Conservation (phyloP, 2,329 filamentous ascomycete genomes). For the Microcyclosporella mali region DNA sequence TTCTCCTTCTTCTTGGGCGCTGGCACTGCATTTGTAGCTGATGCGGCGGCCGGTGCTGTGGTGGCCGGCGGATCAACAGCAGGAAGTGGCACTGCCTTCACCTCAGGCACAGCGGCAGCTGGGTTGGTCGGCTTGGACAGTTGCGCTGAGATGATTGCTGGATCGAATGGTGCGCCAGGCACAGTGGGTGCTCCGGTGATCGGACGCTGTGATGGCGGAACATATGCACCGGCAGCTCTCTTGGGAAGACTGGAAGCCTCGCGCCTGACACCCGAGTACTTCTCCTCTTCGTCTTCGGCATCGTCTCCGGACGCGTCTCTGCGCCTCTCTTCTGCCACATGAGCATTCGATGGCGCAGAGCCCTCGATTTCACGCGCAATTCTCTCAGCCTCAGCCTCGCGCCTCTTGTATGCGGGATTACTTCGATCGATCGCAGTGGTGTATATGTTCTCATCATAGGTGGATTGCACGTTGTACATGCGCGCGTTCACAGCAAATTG, state of each 20-base stretch:
- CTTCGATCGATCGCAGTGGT: conserved; percentile 83
- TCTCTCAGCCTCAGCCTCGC: conserved; percentile 69
- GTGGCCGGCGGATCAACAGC: conserved; percentile 1
- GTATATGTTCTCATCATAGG: conserved; percentile 92
- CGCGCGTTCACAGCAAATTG: conserved; percentile 88
- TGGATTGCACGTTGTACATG: conserved; percentile 79
- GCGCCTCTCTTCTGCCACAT: conserved; percentile 79
- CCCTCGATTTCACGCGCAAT: conserved; percentile 87
- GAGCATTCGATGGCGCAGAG: conserved; percentile 65
- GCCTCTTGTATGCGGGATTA: conserved; percentile 74
- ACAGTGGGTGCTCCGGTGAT: conserved; percentile 68
- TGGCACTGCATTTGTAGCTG: conserved; percentile 25
- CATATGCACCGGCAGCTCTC: conserved; percentile 68
- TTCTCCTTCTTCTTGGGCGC: conserved; percentile 35
- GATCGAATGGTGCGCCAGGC: conserved; percentile 71
- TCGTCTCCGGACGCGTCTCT: conserved; percentile 60
- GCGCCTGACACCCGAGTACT: conserved; percentile 90
- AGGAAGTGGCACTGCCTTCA: neutral
- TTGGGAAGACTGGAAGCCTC: conserved; percentile 53
- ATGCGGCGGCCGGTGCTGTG: conserved; percentile 4
- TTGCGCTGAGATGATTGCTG: conserved; percentile 85
- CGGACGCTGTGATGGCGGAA: conserved; percentile 78
- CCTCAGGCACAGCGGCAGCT: neutral
- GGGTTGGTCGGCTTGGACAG: conserved; percentile 48
- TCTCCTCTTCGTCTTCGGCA: conserved; percentile 83